Evolutionary conservation across 1,284 basidiomycete species (phyloP).

Genomic region (Microbotryum saponariae): DNA sequence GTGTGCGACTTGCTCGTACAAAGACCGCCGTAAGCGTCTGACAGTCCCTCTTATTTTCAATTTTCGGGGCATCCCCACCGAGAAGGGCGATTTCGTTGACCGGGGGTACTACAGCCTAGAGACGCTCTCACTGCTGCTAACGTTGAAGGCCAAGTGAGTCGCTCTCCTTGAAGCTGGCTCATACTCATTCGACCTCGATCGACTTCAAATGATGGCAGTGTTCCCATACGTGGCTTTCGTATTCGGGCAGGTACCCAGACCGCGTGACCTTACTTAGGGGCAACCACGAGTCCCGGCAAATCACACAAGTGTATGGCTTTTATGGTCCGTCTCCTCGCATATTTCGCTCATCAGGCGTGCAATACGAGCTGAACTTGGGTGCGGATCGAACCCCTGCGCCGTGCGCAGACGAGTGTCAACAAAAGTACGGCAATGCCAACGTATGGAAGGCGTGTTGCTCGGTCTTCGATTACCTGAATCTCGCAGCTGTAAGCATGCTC

Average conservation of each 20-base stretch:
- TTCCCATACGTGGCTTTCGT: not conserved
- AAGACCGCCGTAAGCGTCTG: not conserved
- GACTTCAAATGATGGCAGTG: not conserved
- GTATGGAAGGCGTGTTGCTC: conserved; percentile 95
- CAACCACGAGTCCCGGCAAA: conserved; percentile 92
- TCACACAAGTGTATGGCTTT: conserved; percentile 97
- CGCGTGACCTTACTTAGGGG: conserved; percentile 82
- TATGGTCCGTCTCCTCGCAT: conserved; percentile 56
- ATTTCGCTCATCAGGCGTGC: not conserved
- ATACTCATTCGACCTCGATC: too few species aligned
- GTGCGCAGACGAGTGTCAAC: conserved; percentile 78
- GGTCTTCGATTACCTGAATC: conserved; percentile 88
- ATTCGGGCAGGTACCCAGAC: conserved; percentile 67
- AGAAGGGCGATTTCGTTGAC: conserved; percentile 93
- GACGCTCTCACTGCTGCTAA: conserved; percentile 81
- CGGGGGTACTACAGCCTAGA: conserved; percentile 94
- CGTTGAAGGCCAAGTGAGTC: conserved; percentile 75
- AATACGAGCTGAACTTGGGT: too few species aligned
- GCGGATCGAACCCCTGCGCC: too few species aligned
- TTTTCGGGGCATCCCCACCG: not conserved
- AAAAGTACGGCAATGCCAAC: conserved; percentile 86
- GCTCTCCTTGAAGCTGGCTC: not conserved
- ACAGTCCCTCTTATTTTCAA: not conserved
- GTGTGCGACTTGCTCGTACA: not conserved
- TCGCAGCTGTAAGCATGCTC: conserved; percentile 66